Conservation (phyloP, 192 early-diverging fungal species). For the Backusella liffmaniae region DNA sequence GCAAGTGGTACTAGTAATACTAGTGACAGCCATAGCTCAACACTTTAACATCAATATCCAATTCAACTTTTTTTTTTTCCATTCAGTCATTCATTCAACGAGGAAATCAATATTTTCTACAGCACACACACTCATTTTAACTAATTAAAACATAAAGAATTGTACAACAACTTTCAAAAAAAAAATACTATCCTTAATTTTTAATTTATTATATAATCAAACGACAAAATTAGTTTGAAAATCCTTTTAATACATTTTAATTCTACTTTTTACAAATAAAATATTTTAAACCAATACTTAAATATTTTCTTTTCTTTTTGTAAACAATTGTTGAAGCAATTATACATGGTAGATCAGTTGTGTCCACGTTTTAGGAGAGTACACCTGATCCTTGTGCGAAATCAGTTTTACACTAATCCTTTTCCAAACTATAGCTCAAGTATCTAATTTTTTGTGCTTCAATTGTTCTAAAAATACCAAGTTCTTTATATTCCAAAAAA, state of each 20-base stretch:
- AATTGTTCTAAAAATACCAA: neutral
- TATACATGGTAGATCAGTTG: neutral
- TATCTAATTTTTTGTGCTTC: neutral
- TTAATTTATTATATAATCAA: neutral
- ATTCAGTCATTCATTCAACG: neutral
- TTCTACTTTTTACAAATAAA: neutral
- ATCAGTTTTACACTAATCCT: neutral
- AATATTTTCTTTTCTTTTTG: neutral
- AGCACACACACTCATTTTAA: neutral
- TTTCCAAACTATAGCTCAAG: neutral
- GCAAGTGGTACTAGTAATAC: neutral
- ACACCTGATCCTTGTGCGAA: neutral
- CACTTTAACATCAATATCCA: neutral
- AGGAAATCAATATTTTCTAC: neutral
- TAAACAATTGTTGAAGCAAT: too few relatives aligned
- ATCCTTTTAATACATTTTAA: neutral
- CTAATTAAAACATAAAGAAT: neutral
- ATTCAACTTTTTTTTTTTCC: neutral
- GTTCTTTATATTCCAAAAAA: neutral
- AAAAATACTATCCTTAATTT: conserved; percentile 2
- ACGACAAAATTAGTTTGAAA: neutral
- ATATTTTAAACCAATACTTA: neutral
- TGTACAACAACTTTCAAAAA: neutral
- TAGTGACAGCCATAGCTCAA: neutral
- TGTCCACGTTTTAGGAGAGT: neutral